Base-by-base conservation (phyloP, 108 stramenopile species). In the Chaetoceros tenuissimus region DNA sequence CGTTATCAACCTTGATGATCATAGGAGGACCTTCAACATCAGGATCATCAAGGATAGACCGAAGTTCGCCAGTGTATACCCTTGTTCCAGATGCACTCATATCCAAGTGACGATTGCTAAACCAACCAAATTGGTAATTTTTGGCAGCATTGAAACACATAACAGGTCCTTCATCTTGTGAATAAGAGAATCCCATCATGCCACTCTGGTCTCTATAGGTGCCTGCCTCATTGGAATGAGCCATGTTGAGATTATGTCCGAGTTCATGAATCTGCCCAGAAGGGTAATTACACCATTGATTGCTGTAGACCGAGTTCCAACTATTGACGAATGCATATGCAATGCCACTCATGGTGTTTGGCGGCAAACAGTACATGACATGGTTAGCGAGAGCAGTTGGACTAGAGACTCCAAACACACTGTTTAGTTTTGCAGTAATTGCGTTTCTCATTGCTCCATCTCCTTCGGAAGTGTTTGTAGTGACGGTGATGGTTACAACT, bases 111-210 rank as follows among this genome's bases (percentile, higher is more conserved):
- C 64, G 56, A 22, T 73, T 64, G 18, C n/a, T 27, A 31, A 76
- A 81, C 83, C 79, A 84, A 7, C 75, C 77, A 21, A 78, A 44
- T 48, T 79, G 68, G 71, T 68, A 80, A 48, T 50, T 64, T 48
- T 84, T 80, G 8, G 70, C 78, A 0, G 68, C 68, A 45, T 79
- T 79, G 62, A 72, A 79, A 40, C 77, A 83, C 72, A 77, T 64
- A 10, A 24, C 48, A 0, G 82, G 73, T 1, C 51, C 48, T 28
- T 64, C 70, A 34, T 64, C 51, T 16, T 75, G 54, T 18, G 51
- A 53, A 53, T 79, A 83, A 19, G 52, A 63, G 31, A 55, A 70
- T 13, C 73, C 79, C 72, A 76, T 77, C 63, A 66, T 71, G 13
- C 80, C 78, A 1, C 57, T 60, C 45, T 69, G 67, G 60, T 82